phyloP scores from a whole-genome alignment of 2,329 filamentous ascomycete species.

The Biscogniauxia mediterranea region DNA sequence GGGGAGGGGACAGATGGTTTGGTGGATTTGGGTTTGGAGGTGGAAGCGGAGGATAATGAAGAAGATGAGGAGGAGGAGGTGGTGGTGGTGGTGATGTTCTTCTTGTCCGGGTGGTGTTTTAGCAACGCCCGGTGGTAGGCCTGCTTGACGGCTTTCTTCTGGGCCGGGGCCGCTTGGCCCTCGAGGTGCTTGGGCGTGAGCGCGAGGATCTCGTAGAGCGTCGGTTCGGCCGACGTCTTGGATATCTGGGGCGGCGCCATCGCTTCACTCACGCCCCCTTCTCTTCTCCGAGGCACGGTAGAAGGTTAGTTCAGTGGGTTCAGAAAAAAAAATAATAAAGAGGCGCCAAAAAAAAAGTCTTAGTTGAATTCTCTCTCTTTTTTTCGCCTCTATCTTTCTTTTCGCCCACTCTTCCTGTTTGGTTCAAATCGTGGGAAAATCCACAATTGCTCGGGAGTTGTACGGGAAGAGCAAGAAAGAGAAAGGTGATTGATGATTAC shows the following conservation, averaged over 20 bases:
- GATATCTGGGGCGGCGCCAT: conserved; percentile 29
- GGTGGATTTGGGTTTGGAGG: conserved; percentile 1
- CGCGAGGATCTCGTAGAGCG: conserved; percentile 61
- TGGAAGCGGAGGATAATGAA: conserved; percentile 13
- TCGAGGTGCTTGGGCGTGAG: conserved; percentile 50
- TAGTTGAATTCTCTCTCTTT: too few species aligned
- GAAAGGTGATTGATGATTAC: not conserved
- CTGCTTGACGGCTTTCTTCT: conserved; percentile 50
- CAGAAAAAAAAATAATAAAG: too few species aligned
- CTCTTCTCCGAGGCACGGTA: too few species aligned
- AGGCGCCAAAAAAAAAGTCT: too few species aligned
- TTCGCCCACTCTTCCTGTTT: not conserved
- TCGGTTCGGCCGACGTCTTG: conserved; percentile 36
- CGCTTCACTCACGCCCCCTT: not conserved
- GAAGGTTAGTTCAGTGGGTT: too few species aligned
- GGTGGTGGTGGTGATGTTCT: conserved; percentile 5
- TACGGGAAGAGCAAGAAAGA: not conserved
- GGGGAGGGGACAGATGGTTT: too few species aligned
- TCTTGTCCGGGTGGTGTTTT: conserved; percentile 64
- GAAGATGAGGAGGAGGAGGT: conserved; percentile 6
- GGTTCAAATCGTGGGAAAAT: not conserved
- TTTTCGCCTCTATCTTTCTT: too few species aligned
- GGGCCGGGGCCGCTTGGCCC: conserved; percentile 41
- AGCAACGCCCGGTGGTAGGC: conserved; percentile 66
- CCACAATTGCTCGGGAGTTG: not conserved